Evolutionary conservation across 164 flowering plant species (phyloP), one percentile per base, ranked within the genome.

Genomic region (Santalum album): DNA sequence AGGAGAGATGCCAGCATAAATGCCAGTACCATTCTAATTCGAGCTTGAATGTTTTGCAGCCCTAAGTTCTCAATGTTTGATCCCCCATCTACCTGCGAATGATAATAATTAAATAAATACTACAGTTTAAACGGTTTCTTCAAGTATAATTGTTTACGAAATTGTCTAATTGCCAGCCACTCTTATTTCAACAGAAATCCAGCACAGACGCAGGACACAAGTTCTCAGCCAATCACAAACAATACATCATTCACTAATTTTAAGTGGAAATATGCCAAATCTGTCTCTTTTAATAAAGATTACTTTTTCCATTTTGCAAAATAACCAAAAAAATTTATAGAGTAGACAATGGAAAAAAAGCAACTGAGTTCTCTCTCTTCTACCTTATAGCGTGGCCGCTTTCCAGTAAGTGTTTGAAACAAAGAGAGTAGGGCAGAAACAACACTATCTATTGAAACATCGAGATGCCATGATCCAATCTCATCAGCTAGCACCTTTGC

Each of bases 381-480:
- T 66, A 87, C 97, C 95, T 85, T 89, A 65, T 92, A 87, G 14
- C 71, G 82, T 35, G 99, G 99, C 25, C 85, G 73, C 70, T 83
- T 92, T 70, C 97, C 99, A 0, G 97, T 89, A 45, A 92, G 79
- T 38, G 76, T 75, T 63, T 92, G 80, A 64, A 92, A 87, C 65
- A 89, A 70, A 57, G 95, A 69, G 25, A 92, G 72, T 38, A 92
- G 63, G 29, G 97, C 69, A 54, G 95, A 89, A 51, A 89, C 72
- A 59, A 92, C 88, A 52, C 63, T 66, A 66, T 92, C 99, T 59
- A 92, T 92, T 63, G 57, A 64, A 65, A 91, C 75, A 71, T 84
- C 82, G 63, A 89, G 91, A 77, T 89, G 99, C 96, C 96, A 87
- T 53, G 99, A 72, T 21, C 99, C 99, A 71, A 92, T 81, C 76